Evolutionary conservation across 352 stramenopile genomes (phyloP).

Genomic region (Globisporangium recalcitrans): DNA sequence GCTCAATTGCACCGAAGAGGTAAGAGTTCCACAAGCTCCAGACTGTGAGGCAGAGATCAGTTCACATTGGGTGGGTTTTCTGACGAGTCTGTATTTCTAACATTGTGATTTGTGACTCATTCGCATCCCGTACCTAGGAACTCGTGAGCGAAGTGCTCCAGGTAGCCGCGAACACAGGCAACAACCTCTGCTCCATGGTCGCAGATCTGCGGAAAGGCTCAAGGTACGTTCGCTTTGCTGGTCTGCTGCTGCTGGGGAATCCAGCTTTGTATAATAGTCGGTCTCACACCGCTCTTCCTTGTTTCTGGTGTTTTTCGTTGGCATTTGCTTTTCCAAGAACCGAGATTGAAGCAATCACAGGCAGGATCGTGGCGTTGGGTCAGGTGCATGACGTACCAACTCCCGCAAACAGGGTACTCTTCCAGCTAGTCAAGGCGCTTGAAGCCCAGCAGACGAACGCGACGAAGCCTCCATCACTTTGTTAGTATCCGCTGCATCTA

Average conservation of each 20-base stretch:
- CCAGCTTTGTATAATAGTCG: neutral
- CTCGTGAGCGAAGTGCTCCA: slow-evolving; percentile 48
- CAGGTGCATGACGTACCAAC: slow-evolving; percentile 43
- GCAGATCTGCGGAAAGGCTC: slow-evolving; percentile 58
- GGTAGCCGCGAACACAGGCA: slow-evolving; percentile 43
- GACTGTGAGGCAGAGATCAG: neutral
- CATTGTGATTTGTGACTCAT: neutral
- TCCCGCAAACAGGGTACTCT: slow-evolving; percentile 54
- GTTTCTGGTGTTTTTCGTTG: neutral
- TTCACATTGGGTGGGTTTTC: neutral
- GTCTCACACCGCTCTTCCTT: neutral
- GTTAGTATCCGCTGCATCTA: no score
- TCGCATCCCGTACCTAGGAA: slow-evolving; percentile 28
- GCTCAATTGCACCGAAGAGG: slow-evolving; percentile 35
- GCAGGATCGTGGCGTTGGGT: slow-evolving; percentile 46
- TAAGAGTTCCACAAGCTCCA: neutral
- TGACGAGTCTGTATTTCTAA: neutral
- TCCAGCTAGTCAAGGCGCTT: slow-evolving; percentile 53
- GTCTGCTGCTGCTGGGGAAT: no score
- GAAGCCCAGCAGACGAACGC: slow-evolving; percentile 22
- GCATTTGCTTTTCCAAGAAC: slow-evolving; percentile 27
- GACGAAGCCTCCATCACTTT: no score
- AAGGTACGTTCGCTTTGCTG: slow-evolving; percentile 21
- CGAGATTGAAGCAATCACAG: slow-evolving; percentile 73
- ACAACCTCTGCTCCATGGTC: slow-evolving; percentile 75